These are phyloP conservation scores for Aspergillus sp. DNA, from an alignment of 2,329 filamentous ascomycete genomes.

Conservation along the genomic window DNA sequence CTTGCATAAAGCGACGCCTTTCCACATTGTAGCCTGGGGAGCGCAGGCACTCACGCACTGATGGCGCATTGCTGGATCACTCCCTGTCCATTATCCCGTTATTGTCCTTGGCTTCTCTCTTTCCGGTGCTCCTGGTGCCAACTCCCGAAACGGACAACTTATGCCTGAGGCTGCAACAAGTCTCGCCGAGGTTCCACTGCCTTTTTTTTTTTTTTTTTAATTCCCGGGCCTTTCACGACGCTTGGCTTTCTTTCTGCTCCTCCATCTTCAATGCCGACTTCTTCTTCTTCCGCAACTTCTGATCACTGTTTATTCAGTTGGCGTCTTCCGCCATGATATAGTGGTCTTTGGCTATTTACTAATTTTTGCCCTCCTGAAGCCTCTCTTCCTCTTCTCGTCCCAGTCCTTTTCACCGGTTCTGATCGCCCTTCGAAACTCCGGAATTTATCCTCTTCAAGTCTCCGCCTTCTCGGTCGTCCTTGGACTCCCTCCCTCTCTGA, in stretches of 20 bases:
- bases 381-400: constrained; percentile 1
- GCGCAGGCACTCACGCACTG: not conserved
- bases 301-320: constrained; percentile 4
- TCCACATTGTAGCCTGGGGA: not conserved
- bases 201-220: constrained; percentile 27
- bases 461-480: constrained; percentile 17
- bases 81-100: not conserved
- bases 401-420: constrained; percentile 1
- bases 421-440: not conserved
- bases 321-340: constrained; percentile 28
- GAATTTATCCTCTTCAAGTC: constrained; percentile 4
- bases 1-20: not conserved
- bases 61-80: too few relatives aligned
- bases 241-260: constrained; percentile 14
- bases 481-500: constrained; percentile 10
- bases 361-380: not conserved
- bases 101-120: not conserved
- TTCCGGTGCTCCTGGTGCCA: not conserved
- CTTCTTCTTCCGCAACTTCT: not conserved
- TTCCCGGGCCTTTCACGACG: constrained; percentile 21
- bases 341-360: constrained; percentile 5
- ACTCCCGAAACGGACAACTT: not conserved
- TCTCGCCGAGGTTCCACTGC: constrained; percentile 23
- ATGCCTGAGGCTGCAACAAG: constrained; percentile 19
- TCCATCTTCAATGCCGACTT: constrained; percentile 8